Base-by-base conservation (phyloP, 2,329 filamentous ascomycete genomes). In the Parafenestella ontariensis region DNA sequence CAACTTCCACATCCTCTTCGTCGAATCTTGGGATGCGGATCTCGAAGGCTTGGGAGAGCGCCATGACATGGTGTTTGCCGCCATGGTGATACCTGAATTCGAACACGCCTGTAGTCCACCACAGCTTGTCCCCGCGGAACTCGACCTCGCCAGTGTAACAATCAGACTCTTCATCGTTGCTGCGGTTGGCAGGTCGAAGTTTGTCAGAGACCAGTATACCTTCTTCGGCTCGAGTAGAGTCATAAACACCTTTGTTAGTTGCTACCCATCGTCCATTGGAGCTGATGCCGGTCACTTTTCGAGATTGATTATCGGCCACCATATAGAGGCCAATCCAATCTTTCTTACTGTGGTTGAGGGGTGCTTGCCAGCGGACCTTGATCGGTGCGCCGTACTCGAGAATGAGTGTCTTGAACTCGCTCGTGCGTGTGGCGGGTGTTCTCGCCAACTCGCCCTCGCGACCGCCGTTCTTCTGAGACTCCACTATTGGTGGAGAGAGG, bases 311-410 rank as follows among this genome's bases (percentile, higher is more conserved):
- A 76, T 98, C 94, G 3, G 92, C 92, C 2, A 99, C 92, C 85
- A 93, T 92, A 80, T 98, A 99, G 5, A 99, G 82, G 3, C 94
- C 94, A 48, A 99, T 88, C 95, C 95, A 99, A 75, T 99, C 95
- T 68, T 89, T 90, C 73, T 90, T 92, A 78, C 88, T 89, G 77
- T 98, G 95, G 61, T 92, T 91, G 33, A 87, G 82, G 0, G 95
- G 94, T 0, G 94, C 95, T 24, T 86, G 90, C 95, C 95, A 99
- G 65, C 86, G 90, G 59, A 98, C 91, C 63, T 85, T 89, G 73
- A 99, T 91, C 0, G 95, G 92, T 0, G 92, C 85, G 31, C 95
- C 95, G 65, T 97, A 99, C 73, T 96, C 89, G 49, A 96, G 89
- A 0, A 88, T 85, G 60, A 92, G 81, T 1, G 91, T 91, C 72